A percentile compares a stretch with the other conserved stretches of the same genome.
phyloP scores from a whole-genome alignment of 106 monocot genomes.

The Platanthera zijinensis region DNA sequence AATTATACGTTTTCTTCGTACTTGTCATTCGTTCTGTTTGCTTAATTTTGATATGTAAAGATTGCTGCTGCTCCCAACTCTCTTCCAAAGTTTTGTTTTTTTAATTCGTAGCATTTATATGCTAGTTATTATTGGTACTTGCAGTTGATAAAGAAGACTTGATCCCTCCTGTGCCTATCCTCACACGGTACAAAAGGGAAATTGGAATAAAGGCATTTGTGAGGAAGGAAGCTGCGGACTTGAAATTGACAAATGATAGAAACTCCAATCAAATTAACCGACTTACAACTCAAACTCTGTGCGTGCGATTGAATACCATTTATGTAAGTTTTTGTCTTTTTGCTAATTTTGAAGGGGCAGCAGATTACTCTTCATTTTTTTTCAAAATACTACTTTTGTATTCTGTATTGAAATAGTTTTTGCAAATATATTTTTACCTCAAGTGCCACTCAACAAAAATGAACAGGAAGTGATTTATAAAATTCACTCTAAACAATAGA shows the following conservation, averaged over 20 bases:
- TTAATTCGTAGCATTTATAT: constrained; percentile 2
- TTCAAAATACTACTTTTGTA: background rate
- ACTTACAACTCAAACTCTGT: constrained; percentile 61
- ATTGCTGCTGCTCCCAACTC: background rate
- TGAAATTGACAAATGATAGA: constrained; percentile 47
- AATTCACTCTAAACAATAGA: background rate
- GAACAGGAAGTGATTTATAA: background rate
- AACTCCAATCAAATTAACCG: constrained; percentile 67
- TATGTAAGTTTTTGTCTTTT: constrained; percentile 54
- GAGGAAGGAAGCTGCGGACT: constrained; percentile 52
- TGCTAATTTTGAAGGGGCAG: background rate
- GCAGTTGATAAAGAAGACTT: constrained; percentile 79
- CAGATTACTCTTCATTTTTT: background rate
- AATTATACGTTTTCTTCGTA: background rate
- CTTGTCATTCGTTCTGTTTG: background rate
- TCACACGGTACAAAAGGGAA: constrained; percentile 88
- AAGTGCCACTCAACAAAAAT: background rate
- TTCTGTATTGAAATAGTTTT: background rate
- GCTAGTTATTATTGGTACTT: constrained; percentile 4
- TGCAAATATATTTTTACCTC: background rate
- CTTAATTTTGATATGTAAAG: background rate
- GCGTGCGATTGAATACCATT: constrained; percentile 81
- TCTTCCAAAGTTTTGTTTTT: background rate
- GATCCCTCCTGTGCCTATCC: constrained; percentile 79
- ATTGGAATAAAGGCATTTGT: constrained; percentile 74